These are phyloP conservation scores for Colletotrichum noveboracense DNA, from an alignment of 2,329 filamentous ascomycete species.

Conservation along the genomic window DNA sequence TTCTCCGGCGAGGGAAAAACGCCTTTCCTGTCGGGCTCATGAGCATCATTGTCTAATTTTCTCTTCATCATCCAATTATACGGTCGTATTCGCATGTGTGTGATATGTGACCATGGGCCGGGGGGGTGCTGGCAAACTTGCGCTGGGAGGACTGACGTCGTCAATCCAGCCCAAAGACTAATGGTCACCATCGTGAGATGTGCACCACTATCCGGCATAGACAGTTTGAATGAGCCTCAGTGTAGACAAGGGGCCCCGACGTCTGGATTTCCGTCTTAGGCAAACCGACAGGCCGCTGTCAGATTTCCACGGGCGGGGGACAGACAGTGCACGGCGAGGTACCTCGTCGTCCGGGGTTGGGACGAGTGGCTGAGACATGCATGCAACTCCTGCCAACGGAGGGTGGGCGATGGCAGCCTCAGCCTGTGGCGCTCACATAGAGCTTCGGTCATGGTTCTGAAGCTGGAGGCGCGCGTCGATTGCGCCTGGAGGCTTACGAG, in stretches of 20 bases:
- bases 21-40: neutral
- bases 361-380: neutral
- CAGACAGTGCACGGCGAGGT: neutral
- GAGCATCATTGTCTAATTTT: neutral
- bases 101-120: neutral
- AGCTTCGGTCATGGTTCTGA: neutral
- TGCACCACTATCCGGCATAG: neutral
- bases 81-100: neutral
- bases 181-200: neutral
- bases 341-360: neutral
- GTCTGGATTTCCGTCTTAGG: slow-evolving; percentile 5
- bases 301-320: neutral
- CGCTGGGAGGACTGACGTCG: neutral
- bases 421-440: neutral
- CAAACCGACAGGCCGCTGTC: slow-evolving; percentile 9
- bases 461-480: neutral
- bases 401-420: neutral
- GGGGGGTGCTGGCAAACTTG: neutral
- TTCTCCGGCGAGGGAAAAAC: neutral
- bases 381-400: neutral
- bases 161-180: neutral
- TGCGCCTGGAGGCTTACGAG: neutral
- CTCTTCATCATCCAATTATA: neutral
- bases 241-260: neutral
- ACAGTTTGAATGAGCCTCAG: neutral